phyloP scores from a whole-genome alignment of 83 land plant species.

The Picea engelmannii region DNA sequence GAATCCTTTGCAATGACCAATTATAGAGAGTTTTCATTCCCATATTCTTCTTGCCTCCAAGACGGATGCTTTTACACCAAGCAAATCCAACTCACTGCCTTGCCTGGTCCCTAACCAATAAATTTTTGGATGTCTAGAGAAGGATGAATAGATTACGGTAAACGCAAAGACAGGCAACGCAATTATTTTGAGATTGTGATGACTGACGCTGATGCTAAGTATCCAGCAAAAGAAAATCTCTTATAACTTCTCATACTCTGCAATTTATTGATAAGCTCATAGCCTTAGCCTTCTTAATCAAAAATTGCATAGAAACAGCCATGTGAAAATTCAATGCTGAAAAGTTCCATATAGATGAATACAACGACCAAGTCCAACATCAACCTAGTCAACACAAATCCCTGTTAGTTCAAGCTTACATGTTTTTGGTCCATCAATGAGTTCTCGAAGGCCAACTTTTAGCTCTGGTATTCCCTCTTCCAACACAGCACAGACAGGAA shows the following conservation, averaged over 20 bases:
- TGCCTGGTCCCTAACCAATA: no score
- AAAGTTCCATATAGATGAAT: neutral
- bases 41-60: no score
- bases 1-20: no score
- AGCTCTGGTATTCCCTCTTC: constrained; percentile 83
- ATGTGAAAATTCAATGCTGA: neutral
- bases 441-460: constrained; percentile 63
- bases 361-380: no score
- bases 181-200: neutral
- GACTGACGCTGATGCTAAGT: neutral
- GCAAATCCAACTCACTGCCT: no score
- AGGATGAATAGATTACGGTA: no score
- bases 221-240: constrained; percentile 1
- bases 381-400: neutral
- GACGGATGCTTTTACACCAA: no score
- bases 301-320: neutral
- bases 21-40: no score
- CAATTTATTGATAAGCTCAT: neutral
- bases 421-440: constrained; percentile 51
- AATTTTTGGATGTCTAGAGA: no score
- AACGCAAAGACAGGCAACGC: no score
- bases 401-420: constrained; percentile 16
- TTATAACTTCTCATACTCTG: neutral
- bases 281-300: neutral
- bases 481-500: constrained; percentile 87